Evolutionary conservation across 2,329 filamentous ascomycete genomes (phyloP).

Genomic region (Basipetospora chlamydospora): DNA sequence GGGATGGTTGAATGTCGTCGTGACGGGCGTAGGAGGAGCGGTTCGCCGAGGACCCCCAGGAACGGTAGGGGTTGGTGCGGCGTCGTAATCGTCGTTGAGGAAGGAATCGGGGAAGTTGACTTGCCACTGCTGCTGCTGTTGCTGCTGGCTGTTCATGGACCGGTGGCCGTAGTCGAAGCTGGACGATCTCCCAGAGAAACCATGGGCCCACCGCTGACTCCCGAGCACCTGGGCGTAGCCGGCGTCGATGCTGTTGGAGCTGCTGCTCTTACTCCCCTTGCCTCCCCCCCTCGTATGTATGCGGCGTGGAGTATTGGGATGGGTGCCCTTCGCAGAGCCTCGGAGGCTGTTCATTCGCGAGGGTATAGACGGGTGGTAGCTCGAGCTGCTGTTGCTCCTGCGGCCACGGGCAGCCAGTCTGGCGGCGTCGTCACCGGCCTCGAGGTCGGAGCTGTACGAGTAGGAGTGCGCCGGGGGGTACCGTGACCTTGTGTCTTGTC

Average conservation of each 20-base stretch:
- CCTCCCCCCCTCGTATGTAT: slow-evolving; percentile 37
- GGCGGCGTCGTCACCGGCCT: slow-evolving; percentile 39
- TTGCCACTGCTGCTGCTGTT: slow-evolving; percentile 23
- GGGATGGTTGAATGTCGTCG: slow-evolving; percentile 13
- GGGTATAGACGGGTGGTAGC: slow-evolving; percentile 41
- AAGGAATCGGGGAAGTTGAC: slow-evolving; percentile 34
- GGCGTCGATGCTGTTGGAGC: slow-evolving; percentile 50
- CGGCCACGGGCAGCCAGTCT: slow-evolving; percentile 40
- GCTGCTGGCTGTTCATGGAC: slow-evolving; percentile 2
- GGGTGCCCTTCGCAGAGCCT: slow-evolving; percentile 22
- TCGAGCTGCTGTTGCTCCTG: slow-evolving; percentile 70
- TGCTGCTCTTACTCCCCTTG: slow-evolving; percentile 62
- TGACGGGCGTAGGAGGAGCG: slow-evolving; percentile 22
- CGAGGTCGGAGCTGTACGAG: slow-evolving; percentile 38
- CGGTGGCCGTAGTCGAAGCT: slow-evolving; percentile 56
- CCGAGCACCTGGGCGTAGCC: slow-evolving; percentile 43
- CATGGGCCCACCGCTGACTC: slow-evolving; percentile 41
- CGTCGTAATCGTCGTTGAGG: slow-evolving; percentile 43
- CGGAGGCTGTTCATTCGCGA: slow-evolving; percentile 50
- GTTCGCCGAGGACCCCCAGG: slow-evolving; percentile 58
- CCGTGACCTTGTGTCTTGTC: not conserved
- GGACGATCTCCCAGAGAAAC: slow-evolving; percentile 43
- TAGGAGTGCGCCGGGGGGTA: slow-evolving; percentile 6
- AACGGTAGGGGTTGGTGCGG: slow-evolving; percentile 74
- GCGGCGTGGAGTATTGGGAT: slow-evolving; percentile 25